Evolutionary conservation across 441 rosid species (phyloP).

Genomic region (Cnidoscolus chayamansa): DNA sequence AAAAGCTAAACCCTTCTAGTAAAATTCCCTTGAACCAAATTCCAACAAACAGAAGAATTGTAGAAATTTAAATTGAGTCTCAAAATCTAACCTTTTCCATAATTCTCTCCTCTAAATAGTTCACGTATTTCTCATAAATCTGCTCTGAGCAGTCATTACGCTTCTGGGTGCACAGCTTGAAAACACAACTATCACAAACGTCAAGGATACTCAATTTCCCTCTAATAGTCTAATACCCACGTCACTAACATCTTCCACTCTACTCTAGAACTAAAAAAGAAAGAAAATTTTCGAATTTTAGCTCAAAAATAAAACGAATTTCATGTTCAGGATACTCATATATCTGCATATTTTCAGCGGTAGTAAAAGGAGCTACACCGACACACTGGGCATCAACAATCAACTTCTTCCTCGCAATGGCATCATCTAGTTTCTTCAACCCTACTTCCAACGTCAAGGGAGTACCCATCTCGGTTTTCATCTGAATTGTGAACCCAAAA

Average conservation of each 20-base stretch:
- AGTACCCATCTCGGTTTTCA: conserved; percentile 5
- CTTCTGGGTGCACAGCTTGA: conserved; percentile 24
- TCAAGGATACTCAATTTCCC: conserved; percentile 20
- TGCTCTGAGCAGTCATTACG: conserved; percentile 2
- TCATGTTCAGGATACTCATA: conserved; percentile 28
- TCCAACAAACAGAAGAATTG: not conserved
- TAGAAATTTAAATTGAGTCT: not conserved
- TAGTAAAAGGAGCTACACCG: not conserved
- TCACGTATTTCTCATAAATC: conserved; percentile 30
- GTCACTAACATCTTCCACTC: not conserved
- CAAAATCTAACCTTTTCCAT: conserved; percentile 24
- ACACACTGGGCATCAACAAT: not conserved
- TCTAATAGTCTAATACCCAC: not conserved
- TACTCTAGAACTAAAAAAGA: not conserved
- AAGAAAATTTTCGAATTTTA: not conserved
- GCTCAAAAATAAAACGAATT: not conserved
- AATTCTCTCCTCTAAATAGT: conserved; percentile 31
- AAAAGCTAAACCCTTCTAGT: not conserved
- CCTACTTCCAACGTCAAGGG: conserved; percentile 23
- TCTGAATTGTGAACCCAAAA: not conserved
- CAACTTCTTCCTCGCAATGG: conserved; percentile 7
- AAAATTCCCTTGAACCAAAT: not conserved
- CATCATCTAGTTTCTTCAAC: conserved; percentile 9
- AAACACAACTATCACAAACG: conserved; percentile 27
- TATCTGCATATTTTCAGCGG: not conserved